These are phyloP conservation scores for Boletus coccyginus DNA, from an alignment of 768 basidiomycete genomes.

Conservation along the genomic window DNA sequence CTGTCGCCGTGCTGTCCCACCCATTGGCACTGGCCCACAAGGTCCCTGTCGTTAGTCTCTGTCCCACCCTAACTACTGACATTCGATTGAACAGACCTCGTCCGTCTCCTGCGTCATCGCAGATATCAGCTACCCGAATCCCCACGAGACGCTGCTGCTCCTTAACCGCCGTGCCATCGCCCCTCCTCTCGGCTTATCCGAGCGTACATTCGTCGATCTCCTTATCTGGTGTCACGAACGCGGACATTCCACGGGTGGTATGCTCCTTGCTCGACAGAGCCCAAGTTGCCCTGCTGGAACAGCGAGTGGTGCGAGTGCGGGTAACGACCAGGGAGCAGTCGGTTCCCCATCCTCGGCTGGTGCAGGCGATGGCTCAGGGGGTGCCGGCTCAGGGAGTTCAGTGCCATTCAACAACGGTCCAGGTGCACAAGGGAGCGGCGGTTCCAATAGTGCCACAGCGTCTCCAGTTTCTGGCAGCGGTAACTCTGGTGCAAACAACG, in stretches of 20 bases:
- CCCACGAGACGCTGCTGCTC: slow-evolving; percentile 20
- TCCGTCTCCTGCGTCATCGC: slow-evolving; percentile 27
- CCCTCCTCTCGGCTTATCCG: slow-evolving; percentile 24
- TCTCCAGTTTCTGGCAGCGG: neutral
- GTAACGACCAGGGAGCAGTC: neutral
- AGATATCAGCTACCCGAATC: slow-evolving; percentile 24
- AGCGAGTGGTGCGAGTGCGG: neutral
- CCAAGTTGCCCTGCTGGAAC: slow-evolving; percentile 12
- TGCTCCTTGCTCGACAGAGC: slow-evolving; percentile 25
- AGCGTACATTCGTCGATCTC: slow-evolving; percentile 23
- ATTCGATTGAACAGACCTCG: slow-evolving; percentile 1
- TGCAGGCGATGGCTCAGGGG: neutral
- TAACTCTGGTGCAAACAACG: neutral
- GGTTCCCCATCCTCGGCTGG: neutral
- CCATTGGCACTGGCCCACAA: slow-evolving; percentile 15
- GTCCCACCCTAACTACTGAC: neutral
- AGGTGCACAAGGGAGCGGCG: neutral
- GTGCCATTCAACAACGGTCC: neutral
- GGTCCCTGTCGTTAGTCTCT: neutral
- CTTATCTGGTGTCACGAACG: slow-evolving; percentile 28
- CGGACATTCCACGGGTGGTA: slow-evolving; percentile 4
- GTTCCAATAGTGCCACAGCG: neutral
- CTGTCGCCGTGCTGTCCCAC: slow-evolving; percentile 15
- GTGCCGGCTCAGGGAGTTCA: neutral
- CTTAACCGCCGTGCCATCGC: slow-evolving; percentile 19